Conservation (phyloP, 495 filamentous ascomycete genomes). For the Geopyxis carbonaria region DNA sequence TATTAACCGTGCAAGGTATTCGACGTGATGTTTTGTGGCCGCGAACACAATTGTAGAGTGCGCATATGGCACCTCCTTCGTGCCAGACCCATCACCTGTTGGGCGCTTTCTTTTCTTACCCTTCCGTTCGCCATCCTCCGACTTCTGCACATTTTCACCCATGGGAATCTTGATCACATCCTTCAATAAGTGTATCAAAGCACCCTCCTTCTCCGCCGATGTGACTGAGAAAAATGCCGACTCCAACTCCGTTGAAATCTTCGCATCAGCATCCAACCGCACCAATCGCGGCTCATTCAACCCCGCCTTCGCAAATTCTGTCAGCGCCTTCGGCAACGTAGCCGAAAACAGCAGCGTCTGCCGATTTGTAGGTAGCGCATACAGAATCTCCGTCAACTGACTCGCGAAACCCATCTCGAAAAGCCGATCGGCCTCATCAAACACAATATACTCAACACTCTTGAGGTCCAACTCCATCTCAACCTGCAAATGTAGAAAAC, state of each 20-base stretch:
- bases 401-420: constrained; percentile 97
- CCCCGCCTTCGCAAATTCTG: constrained; percentile 89
- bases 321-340: constrained; percentile 77
- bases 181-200: constrained; percentile 71
- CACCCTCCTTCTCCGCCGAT: constrained; percentile 79
- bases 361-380: constrained; percentile 62
- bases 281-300: constrained; percentile 76
- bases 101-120: constrained; percentile 54
- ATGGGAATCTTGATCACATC: constrained; percentile 87
- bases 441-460: constrained; percentile 78
- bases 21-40: constrained; percentile 95
- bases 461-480: constrained; percentile 83
- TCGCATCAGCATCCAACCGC: constrained; percentile 81
- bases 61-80: constrained; percentile 43
- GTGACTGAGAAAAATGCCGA: constrained; percentile 89
- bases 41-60: constrained; percentile 88
- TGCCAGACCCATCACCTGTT: constrained; percentile 31
- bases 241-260: constrained; percentile 84
- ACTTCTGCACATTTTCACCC: constrained; percentile 36
- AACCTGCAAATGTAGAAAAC: constrained; percentile 87
- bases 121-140: constrained; percentile 37
- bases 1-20: constrained; percentile 66
- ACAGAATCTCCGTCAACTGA: constrained; percentile 82
- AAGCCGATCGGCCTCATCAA: constrained; percentile 88
- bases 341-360: constrained; percentile 93